Percentiles rank a stretch among this genome's conserved stretches.
Conservation (phyloP, 257 asterid genomes). For the Nicotiana knightiana region DNA sequence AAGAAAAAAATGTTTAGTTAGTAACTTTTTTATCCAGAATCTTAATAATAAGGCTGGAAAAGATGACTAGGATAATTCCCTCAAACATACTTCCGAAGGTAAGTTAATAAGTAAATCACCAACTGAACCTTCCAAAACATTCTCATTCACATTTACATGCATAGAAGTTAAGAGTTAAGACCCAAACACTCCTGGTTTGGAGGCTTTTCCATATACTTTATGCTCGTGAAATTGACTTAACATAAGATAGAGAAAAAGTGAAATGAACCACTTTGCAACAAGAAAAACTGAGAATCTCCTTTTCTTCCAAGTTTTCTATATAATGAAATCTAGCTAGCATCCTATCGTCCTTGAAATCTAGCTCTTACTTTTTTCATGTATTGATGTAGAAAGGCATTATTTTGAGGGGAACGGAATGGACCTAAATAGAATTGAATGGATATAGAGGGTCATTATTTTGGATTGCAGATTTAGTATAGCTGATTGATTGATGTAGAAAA, state of each 20-base stretch:
- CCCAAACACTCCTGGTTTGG: background rate
- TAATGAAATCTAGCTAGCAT: background rate
- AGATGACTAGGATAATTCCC: background rate
- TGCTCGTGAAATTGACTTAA: background rate
- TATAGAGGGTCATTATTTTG: background rate
- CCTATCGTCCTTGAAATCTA: background rate
- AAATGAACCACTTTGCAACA: background rate
- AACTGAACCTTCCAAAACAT: background rate
- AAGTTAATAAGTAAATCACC: background rate
- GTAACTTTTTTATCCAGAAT: background rate
- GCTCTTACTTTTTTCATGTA: background rate
- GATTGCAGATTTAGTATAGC: background rate
- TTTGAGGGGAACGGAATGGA: background rate
- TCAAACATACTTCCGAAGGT: background rate
- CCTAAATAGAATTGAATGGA: background rate
- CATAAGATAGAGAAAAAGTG: background rate
- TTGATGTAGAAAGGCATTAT: background rate
- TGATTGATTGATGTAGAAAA: slow-evolving; percentile 1
- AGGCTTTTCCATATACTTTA: background rate
- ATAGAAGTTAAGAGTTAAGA: background rate
- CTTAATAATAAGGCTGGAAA: background rate
- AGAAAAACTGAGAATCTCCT: background rate
- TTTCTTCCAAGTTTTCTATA: background rate
- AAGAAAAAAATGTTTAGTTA: background rate
- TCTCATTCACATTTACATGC: background rate